Evolutionary conservation across 1,139 yeast genomes (phyloP).

Genomic region (Kurtzmaniella quercitrusa): DNA sequence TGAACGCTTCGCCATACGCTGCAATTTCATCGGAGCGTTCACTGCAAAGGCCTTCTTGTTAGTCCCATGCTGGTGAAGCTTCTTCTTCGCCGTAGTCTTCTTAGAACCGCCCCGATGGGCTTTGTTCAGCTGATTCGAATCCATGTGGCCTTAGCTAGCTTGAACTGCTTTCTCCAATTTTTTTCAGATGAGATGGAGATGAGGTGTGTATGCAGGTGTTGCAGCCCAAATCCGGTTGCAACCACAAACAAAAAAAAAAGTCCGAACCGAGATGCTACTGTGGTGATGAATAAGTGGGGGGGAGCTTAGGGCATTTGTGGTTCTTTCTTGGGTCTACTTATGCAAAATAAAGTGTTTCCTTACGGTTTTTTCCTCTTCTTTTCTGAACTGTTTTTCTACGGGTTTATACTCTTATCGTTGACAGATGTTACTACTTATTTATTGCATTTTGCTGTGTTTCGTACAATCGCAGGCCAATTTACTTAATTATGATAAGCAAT

Average conservation of each 20-base stretch:
- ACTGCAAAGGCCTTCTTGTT: constrained; percentile 96
- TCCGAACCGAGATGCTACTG: too few relatives aligned
- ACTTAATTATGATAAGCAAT: constrained; percentile 22
- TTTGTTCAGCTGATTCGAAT: constrained; percentile 43
- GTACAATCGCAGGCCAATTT: constrained; percentile 11
- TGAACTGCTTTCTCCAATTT: neutral
- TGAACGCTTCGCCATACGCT: constrained; percentile 77
- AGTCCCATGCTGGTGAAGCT: constrained; percentile 85
- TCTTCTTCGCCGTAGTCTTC: constrained; percentile 68
- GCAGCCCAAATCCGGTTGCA: neutral
- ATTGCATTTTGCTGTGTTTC: constrained; percentile 14
- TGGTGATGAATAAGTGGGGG: too few relatives aligned
- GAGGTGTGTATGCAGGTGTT: neutral
- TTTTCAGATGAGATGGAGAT: constrained; percentile 1
- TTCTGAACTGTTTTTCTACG: too few relatives aligned
- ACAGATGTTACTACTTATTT: constrained; percentile 1
- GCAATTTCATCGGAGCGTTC: constrained; percentile 84
- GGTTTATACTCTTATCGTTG: too few relatives aligned
- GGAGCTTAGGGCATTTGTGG: too few relatives aligned
- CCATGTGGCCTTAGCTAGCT: constrained; percentile 20
- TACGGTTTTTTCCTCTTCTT: too few relatives aligned
- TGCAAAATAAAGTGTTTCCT: too few relatives aligned
- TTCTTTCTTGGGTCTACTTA: too few relatives aligned
- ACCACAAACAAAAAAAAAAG: too few relatives aligned
- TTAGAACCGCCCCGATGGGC: constrained; percentile 54